Evolutionary conservation across 2,329 filamentous ascomycete species (phyloP).

Genomic region (Coleophoma crateriformis): DNA sequence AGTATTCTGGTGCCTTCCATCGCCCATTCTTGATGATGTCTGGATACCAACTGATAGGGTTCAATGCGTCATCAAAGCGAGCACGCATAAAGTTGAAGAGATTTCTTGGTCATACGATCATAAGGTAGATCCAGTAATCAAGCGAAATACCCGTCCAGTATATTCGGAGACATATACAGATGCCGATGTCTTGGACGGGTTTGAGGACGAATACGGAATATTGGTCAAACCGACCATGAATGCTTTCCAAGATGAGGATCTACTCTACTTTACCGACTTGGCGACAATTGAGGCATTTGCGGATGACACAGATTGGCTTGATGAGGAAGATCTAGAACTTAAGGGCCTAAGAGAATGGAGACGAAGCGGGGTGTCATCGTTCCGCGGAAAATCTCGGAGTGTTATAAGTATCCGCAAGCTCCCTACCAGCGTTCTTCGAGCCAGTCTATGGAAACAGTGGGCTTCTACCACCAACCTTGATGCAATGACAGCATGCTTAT

Average conservation of each 20-base stretch:
- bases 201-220: conserved; percentile 24
- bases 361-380: background rate
- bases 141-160: conserved; percentile 23
- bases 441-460: conserved; percentile 44
- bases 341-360: background rate
- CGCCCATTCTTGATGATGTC: conserved; percentile 7
- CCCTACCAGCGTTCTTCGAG: conserved; percentile 41
- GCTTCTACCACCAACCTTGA: conserved; percentile 39
- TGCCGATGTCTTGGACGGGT: conserved; percentile 18
- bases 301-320: background rate
- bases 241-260: conserved; percentile 29
- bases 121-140: conserved; percentile 30
- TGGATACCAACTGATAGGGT: conserved; percentile 31
- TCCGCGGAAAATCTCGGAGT: background rate
- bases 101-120: conserved; percentile 30
- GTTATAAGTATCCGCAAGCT: conserved; percentile 26
- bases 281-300: conserved; percentile 19
- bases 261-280: conserved; percentile 21
- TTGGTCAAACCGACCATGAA: conserved; percentile 22
- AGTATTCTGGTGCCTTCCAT: conserved; percentile 28
- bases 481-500: conserved; percentile 41
- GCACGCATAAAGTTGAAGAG: conserved; percentile 21
- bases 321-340: background rate
- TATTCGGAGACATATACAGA: conserved; percentile 14
- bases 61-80: conserved; percentile 26